These are phyloP conservation scores for Fomitopsis pinicola DNA, from an alignment of 1,284 basidiomycete species.

Conservation along the genomic window DNA sequence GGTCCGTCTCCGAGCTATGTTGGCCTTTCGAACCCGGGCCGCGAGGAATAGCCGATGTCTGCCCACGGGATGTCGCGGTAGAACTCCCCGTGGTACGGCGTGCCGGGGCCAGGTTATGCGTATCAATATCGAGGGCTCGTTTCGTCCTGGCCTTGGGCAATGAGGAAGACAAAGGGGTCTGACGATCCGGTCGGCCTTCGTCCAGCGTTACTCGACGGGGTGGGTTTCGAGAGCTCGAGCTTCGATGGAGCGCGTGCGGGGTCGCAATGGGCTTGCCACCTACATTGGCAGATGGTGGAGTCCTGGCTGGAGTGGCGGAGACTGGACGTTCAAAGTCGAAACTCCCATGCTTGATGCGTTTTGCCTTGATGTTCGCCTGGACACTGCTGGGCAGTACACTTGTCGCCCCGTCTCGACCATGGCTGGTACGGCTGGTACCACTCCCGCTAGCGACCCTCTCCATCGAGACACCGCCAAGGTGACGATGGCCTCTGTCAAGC, in stretches of 20 bases:
- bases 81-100: conserved; percentile 14
- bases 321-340: conserved; percentile 66
- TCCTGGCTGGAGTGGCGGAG: conserved; percentile 15
- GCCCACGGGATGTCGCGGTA: conserved; percentile 6
- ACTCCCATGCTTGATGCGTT: conserved; percentile 53
- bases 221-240: conserved; percentile 12
- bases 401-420: conserved; percentile 19
- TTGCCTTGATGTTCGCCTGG: conserved; percentile 18
- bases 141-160: conserved; percentile 3
- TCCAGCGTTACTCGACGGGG: conserved; percentile 6
- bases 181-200: neutral
- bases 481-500: conserved; percentile 17
- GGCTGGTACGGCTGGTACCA: conserved; percentile 22
- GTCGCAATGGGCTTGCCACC: conserved; percentile 13
- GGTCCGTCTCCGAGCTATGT: conserved; percentile 14
- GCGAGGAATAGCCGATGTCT: conserved; percentile 1
- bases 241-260: conserved; percentile 15
- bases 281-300: conserved; percentile 14
- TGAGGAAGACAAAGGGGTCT: neutral
- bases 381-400: conserved; percentile 3
- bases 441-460: conserved; percentile 26
- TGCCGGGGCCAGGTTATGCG: conserved; percentile 11
- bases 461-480: conserved; percentile 18
- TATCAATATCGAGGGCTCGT: conserved; percentile 13
- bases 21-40: neutral